Percentiles rank a stretch among this genome's conserved stretches.
Evolutionary conservation across 306 rosid genomes (phyloP).

Genomic region (Fragaria ananassa): DNA sequence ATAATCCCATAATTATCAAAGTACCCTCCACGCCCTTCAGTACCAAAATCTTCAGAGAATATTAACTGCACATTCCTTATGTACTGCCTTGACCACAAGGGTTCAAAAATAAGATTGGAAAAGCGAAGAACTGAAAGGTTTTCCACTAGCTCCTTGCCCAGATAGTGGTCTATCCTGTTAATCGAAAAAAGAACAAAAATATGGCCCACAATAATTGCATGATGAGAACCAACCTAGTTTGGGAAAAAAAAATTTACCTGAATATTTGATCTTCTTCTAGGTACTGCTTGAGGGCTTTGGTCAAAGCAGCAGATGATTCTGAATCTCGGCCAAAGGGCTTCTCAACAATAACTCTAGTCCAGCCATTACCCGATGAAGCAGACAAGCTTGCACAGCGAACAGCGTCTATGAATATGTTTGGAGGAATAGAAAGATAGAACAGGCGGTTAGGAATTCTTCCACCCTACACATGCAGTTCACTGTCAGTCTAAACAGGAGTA

Average conservation of each 20-base stretch:
- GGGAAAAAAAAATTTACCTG: constrained; percentile 40
- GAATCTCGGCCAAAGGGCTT: constrained; percentile 96
- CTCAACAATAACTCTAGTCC: constrained; percentile 97
- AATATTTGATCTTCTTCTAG: constrained; percentile 86
- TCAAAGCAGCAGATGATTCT: constrained; percentile 88
- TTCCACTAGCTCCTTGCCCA: constrained; percentile 95
- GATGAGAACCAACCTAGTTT: constrained; percentile 9
- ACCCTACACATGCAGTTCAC: constrained; percentile 47
- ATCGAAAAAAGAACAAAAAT: not conserved
- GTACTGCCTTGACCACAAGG: constrained; percentile 93
- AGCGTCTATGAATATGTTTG: constrained; percentile 76
- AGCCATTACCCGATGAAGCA: constrained; percentile 77
- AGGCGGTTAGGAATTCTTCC: constrained; percentile 83
- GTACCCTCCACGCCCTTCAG: constrained; percentile 99
- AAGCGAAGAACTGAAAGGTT: constrained; percentile 90
- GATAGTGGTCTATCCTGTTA: constrained; percentile 85
- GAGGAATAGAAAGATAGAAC: constrained; percentile 86
- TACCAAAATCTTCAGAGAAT: constrained; percentile 94
- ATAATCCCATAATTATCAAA: constrained; percentile 85
- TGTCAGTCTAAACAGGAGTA: constrained; percentile 27
- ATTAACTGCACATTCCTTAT: constrained; percentile 81
- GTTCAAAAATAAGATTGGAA: constrained; percentile 89
- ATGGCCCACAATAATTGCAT: constrained; percentile 10
- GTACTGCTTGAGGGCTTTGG: constrained; percentile 71
- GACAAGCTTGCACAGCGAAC: constrained; percentile 78